Evolutionary conservation across 1,284 basidiomycete genomes (phyloP).

Genomic region (Xanthoconium separans): DNA sequence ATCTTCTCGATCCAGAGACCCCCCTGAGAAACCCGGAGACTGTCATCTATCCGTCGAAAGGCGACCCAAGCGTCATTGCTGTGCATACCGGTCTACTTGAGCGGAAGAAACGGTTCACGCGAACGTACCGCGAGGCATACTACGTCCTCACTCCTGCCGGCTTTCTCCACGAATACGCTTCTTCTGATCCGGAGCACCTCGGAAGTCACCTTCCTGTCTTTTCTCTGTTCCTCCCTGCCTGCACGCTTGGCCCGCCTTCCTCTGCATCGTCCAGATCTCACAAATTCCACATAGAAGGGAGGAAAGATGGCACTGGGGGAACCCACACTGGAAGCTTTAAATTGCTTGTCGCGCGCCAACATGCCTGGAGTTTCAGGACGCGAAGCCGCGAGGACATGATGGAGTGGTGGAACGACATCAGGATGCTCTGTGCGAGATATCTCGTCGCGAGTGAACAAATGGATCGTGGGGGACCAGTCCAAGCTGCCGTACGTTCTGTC

Average conservation of each 20-base stretch:
- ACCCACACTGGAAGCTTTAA: constrained; percentile 50
- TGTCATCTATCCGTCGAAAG: constrained; percentile 73
- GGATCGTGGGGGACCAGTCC: constrained; percentile 91
- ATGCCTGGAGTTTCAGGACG: constrained; percentile 91
- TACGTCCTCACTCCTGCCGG: constrained; percentile 95
- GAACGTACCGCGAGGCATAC: constrained; percentile 85
- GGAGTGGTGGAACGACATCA: constrained; percentile 99
- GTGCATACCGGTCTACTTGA: constrained; percentile 93
- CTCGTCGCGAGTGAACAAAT: constrained; percentile 94
- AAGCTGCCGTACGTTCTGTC: constrained; percentile 86
- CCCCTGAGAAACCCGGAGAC: constrained; percentile 72
- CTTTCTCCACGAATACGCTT: constrained; percentile 90
- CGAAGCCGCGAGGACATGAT: constrained; percentile 96
- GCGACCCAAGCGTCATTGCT: constrained; percentile 89
- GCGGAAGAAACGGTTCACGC: constrained; percentile 96
- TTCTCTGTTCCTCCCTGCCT: constrained; percentile 91
- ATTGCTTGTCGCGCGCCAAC: constrained; percentile 44
- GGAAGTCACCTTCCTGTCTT: constrained; percentile 75
- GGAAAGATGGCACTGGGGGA: constrained; percentile 80
- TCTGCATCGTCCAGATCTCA: constrained; percentile 71
- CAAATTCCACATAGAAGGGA: constrained; percentile 97
- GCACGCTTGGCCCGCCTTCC: constrained; percentile 95
- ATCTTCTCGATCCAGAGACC: constrained; percentile 97
- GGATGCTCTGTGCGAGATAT: constrained; percentile 96
- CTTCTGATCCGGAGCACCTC: constrained; percentile 67